phyloP scores from a whole-genome alignment of 176 grass and related monocot genomes.

The Aegilops sharonensis region DNA sequence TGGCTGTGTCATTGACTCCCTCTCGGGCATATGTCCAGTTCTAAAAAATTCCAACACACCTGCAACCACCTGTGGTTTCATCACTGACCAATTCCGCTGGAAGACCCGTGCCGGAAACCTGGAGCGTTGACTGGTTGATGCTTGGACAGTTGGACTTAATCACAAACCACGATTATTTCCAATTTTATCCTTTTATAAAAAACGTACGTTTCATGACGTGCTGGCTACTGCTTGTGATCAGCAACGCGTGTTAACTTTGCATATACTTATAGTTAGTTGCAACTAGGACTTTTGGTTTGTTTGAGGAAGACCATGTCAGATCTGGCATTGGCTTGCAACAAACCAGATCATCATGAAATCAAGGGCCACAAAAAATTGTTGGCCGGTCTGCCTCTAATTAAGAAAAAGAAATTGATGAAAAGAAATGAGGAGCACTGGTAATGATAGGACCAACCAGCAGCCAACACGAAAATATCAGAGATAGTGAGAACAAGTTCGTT shows the following conservation, averaged over 20 bases:
- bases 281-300: not conserved
- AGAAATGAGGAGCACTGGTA: not conserved
- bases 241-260: too few species aligned
- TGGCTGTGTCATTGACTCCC: too few species aligned
- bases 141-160: not conserved
- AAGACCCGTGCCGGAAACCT: too few species aligned
- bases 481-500: not conserved
- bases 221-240: too few species aligned
- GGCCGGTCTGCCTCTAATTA: not conserved
- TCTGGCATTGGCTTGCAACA: constrained; percentile 11
- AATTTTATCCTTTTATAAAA: not conserved
- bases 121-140: not conserved
- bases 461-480: not conserved
- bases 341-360: not conserved
- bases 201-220: not conserved
- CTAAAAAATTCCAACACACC: too few species aligned
- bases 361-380: not conserved
- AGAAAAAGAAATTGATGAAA: not conserved
- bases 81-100: too few species aligned
- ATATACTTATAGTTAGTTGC: not conserved
- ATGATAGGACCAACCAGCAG: not conserved
- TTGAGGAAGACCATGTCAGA: not conserved
- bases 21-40: too few species aligned
- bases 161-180: not conserved
- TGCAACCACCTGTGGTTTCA: too few species aligned